Conservation (phyloP, 208 protist species). For the Trypanosoma mega region DNA sequence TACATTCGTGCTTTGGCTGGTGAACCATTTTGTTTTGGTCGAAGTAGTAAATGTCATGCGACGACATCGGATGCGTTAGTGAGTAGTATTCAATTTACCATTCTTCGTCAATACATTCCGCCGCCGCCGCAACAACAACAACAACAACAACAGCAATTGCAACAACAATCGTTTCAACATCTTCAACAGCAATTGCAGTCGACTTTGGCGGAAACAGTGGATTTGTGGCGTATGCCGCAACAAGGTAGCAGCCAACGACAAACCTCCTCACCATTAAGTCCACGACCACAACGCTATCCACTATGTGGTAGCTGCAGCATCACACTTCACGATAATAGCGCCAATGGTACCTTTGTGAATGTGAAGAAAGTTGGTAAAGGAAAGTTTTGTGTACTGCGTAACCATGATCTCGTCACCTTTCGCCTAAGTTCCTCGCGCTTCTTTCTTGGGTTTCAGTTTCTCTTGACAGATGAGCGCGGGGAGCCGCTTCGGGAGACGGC, state of each 20-base stretch:
- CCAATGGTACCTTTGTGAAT: conserved; percentile 90
- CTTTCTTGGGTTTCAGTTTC: conserved; percentile 86
- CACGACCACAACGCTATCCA: neutral
- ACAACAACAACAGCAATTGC: conserved; percentile 16
- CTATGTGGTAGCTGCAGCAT: conserved; percentile 27
- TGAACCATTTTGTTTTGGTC: conserved; percentile 73
- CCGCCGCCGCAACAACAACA: conserved; percentile 8
- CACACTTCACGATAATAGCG: conserved; percentile 68
- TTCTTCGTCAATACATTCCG: conserved; percentile 39
- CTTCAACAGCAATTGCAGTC: neutral
- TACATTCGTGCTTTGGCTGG: conserved; percentile 48
- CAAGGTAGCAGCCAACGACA: conserved; percentile 15
- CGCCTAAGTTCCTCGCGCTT: conserved; percentile 77
- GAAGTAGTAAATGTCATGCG: conserved; percentile 82
- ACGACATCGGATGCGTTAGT: conserved; percentile 74
- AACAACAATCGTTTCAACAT: conserved; percentile 1
- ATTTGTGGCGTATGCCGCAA: no score
- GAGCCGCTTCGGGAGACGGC: conserved; percentile 38
- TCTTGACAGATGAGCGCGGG: conserved; percentile 69
- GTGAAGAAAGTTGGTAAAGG: conserved; percentile 85
- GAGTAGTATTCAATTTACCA: conserved; percentile 82
- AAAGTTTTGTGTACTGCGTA: conserved; percentile 58
- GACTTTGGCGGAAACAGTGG: no score
- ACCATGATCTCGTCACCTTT: conserved; percentile 85
- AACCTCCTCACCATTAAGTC: conserved; percentile 8